Conservation (phyloP, 2,329 filamentous ascomycete species). For the Triangularia verruculosa region DNA sequence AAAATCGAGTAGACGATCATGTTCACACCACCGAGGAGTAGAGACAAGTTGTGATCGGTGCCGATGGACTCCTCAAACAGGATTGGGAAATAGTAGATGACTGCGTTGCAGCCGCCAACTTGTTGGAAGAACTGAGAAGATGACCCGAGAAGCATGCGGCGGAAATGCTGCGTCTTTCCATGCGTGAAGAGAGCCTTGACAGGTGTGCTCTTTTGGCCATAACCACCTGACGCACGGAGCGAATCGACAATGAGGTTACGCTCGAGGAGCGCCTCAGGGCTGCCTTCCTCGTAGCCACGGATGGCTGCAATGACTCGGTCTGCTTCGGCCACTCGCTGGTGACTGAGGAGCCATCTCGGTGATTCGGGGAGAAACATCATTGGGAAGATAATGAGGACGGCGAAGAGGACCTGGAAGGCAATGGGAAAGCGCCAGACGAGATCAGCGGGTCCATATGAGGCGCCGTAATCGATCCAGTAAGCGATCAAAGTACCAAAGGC, state of each 20-base stretch:
- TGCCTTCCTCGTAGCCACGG: slow-evolving; percentile 46
- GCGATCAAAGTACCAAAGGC: slow-evolving; percentile 40
- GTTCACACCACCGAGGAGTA: slow-evolving; percentile 54
- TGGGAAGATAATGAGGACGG: slow-evolving; percentile 33
- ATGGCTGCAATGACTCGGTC: slow-evolving; percentile 37
- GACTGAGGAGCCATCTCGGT: slow-evolving; percentile 40
- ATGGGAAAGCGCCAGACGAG: slow-evolving; percentile 56
- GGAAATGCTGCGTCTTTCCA: slow-evolving; percentile 64
- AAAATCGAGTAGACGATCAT: slow-evolving; percentile 61
- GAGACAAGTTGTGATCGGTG: slow-evolving; percentile 43
- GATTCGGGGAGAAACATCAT: slow-evolving; percentile 41
- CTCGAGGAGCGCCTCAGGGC: slow-evolving; percentile 56
- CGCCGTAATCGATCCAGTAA: slow-evolving; percentile 51
- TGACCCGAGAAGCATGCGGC: slow-evolving; percentile 59
- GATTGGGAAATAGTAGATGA: slow-evolving; percentile 61
- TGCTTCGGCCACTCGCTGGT: slow-evolving; percentile 37
- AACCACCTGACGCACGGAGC: slow-evolving; percentile 53
- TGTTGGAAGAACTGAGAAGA: slow-evolving; percentile 62
- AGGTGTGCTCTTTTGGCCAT: slow-evolving; percentile 44
- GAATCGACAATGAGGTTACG: slow-evolving; percentile 61
- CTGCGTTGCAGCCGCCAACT: slow-evolving; percentile 55
- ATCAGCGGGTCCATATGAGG: slow-evolving; percentile 39
- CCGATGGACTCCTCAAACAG: slow-evolving; percentile 49
- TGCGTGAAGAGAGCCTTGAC: slow-evolving; percentile 56
- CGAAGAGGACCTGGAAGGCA: slow-evolving; percentile 40